Conservation (phyloP, 257 asterid species). For the Catharanthus roseus region DNA sequence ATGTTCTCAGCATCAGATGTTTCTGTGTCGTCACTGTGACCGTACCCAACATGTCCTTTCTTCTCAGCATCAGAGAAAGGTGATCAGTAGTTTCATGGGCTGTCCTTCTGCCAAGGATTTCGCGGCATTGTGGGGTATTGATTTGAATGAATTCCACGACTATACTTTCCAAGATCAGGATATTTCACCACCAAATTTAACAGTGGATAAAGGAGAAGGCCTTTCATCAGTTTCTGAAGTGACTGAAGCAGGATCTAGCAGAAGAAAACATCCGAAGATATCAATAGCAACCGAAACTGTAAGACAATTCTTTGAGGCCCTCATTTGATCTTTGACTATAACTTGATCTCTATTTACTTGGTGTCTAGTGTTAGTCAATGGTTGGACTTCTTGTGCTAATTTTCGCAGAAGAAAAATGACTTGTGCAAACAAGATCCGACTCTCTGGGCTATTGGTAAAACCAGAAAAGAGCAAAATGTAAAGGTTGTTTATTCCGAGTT, state of each 20-base stretch:
- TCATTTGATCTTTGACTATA: not conserved
- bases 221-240: conserved; percentile 20
- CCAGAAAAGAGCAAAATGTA: not conserved
- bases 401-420: not conserved
- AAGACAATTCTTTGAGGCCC: not conserved
- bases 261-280: conserved; percentile 36
- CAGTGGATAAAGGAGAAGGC: conserved; percentile 15
- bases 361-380: not conserved
- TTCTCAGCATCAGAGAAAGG: conserved; percentile 42
- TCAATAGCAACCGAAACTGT: not conserved
- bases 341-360: too few species aligned
- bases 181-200: conserved; percentile 9
- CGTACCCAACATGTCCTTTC: conserved; percentile 30
- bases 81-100: conserved; percentile 49
- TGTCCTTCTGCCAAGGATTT: conserved; percentile 80
- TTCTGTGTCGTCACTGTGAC: conserved; percentile 73
- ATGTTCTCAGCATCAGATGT: conserved; percentile 49
- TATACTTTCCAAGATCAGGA: conserved; percentile 13
- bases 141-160: conserved; percentile 31
- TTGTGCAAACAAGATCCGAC: not conserved
- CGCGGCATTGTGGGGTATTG: conserved; percentile 65
- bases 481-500: too few species aligned
- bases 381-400: not conserved
- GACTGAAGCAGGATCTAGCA: conserved; percentile 26
- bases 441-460: not conserved